Evolutionary conservation across 176 grass and related monocot species (phyloP).

Genomic region (Eragrostis curvula): DNA sequence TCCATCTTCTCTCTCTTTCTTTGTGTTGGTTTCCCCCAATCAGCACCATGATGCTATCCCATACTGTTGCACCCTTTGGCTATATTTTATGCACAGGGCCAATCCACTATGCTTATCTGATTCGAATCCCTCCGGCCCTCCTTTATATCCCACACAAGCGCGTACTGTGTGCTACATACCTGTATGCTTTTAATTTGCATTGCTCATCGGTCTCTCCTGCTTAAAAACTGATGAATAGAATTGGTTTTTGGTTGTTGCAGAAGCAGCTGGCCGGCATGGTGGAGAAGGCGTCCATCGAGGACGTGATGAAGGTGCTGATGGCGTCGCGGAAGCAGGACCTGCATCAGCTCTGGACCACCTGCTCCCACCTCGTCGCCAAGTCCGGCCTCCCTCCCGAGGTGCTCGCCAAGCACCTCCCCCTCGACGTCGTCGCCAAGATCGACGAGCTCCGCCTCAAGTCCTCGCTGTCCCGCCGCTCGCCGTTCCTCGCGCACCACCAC

Average conservation of each 20-base stretch:
- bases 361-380: slow-evolving; percentile 96
- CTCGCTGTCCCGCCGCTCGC: slow-evolving; percentile 74
- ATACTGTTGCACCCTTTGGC: slow-evolving; percentile 52
- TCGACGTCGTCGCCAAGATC: slow-evolving; percentile 93
- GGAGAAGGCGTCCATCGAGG: slow-evolving; percentile 99
- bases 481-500: slow-evolving; percentile 71
- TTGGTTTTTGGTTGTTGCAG: slow-evolving; percentile 52
- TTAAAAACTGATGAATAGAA: neutral
- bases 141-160: slow-evolving; percentile 31
- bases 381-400: slow-evolving; percentile 91
- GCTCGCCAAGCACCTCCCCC: slow-evolving; percentile 91
- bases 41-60: slow-evolving; percentile 52
- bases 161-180: slow-evolving; percentile 30
- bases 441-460: slow-evolving; percentile 94
- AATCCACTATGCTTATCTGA: slow-evolving; percentile 49
- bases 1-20: neutral
- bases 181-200: slow-evolving; percentile 41
- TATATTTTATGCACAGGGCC: slow-evolving; percentile 78
- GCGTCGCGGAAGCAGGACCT: slow-evolving; percentile 96
- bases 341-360: slow-evolving; percentile 92
- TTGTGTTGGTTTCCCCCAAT: slow-evolving; percentile 49
- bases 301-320: slow-evolving; percentile 97
- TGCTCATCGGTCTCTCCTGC: neutral
- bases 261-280: slow-evolving; percentile 94
- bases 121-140: neutral